phyloP scores from a whole-genome alignment of 352 stramenopile genomes.

The Globisporangium carolinianum region DNA sequence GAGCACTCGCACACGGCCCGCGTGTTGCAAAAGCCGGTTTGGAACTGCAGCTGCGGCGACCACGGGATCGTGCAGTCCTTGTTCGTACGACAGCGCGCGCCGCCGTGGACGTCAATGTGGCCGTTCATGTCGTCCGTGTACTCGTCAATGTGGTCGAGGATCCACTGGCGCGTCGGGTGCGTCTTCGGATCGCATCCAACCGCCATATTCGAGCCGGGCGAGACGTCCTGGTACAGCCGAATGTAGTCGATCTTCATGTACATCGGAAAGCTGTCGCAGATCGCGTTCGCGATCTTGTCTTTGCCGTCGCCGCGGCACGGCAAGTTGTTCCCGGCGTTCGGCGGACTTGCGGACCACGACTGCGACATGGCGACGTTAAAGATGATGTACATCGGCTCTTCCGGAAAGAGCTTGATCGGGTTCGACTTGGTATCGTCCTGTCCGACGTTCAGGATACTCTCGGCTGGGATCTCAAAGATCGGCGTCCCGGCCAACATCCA shows the following conservation, averaged over 20 bases:
- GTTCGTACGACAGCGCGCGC: slow-evolving; percentile 40
- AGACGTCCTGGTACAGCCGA: slow-evolving; percentile 59
- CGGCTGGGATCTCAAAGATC: slow-evolving; percentile 65
- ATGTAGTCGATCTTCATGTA: slow-evolving; percentile 88
- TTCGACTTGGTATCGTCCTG: slow-evolving; percentile 43
- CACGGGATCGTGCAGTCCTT: slow-evolving; percentile 54
- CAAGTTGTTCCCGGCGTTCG: slow-evolving; percentile 33
- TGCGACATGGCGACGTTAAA: slow-evolving; percentile 91
- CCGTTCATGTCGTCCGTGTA: slow-evolving; percentile 58
- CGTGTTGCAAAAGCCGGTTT: slow-evolving; percentile 46
- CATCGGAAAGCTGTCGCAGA: slow-evolving; percentile 75
- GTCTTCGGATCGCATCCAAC: slow-evolving; percentile 48
- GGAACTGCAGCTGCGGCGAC: slow-evolving; percentile 30
- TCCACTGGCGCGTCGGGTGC: slow-evolving; percentile 67
- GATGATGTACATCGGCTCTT: slow-evolving; percentile 92
- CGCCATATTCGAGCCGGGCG: slow-evolving; percentile 32
- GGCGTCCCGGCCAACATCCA: slow-evolving; percentile 57
- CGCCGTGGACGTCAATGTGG: slow-evolving; percentile 41
- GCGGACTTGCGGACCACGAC: slow-evolving; percentile 71
- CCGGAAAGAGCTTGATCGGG: slow-evolving; percentile 45
- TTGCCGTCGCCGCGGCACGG: slow-evolving; percentile 52
- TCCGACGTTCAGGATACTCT: slow-evolving; percentile 34
- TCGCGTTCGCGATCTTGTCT: slow-evolving; percentile 37
- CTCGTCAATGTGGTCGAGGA: slow-evolving; percentile 48
- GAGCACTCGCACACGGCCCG: slow-evolving; percentile 42